A percentile compares a stretch with the other conserved stretches of the same genome.
These are phyloP conservation scores for Komagataella pseudopastoris DNA, from an alignment of 805 yeast genomes.

Conservation along the genomic window DNA sequence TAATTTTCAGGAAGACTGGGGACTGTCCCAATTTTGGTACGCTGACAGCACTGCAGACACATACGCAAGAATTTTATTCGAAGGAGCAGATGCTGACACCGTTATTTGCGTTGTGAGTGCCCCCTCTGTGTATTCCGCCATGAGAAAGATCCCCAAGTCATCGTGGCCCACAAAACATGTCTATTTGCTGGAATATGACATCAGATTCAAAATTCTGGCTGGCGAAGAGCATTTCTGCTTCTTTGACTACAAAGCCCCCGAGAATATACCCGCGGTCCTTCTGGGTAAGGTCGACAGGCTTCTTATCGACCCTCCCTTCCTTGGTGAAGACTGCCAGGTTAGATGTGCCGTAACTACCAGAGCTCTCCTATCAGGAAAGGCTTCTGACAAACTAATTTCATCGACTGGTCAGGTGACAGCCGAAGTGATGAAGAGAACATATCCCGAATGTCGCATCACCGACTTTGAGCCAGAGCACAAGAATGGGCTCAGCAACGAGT, in stretches of 20 bases:
- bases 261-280: constrained; percentile 40
- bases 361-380: constrained; percentile 33
- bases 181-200: constrained; percentile 68
- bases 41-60: constrained; percentile 56
- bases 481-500: constrained; percentile 80
- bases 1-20: constrained; percentile 85
- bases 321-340: constrained; percentile 70
- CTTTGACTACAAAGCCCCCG: constrained; percentile 68
- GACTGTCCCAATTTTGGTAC: constrained; percentile 88
- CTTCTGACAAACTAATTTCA: constrained; percentile 32
- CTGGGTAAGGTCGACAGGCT: constrained; percentile 56
- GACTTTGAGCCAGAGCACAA: constrained; percentile 68
- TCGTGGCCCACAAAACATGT: constrained; percentile 55
- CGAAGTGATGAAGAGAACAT: constrained; percentile 40
- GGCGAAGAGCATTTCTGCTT: constrained; percentile 53
- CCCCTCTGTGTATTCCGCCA: constrained; percentile 84
- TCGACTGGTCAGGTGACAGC: constrained; percentile 89
- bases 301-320: constrained; percentile 79
- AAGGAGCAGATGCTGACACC: constrained; percentile 63
- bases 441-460: constrained; percentile 55
- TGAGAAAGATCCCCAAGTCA: constrained; percentile 35
- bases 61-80: constrained; percentile 58
- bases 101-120: constrained; percentile 73
- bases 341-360: constrained; percentile 54
- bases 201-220: constrained; percentile 60